Evolutionary conservation across 192 early-diverging fungal species (phyloP).

Genomic region (Coemansia sp.): DNA sequence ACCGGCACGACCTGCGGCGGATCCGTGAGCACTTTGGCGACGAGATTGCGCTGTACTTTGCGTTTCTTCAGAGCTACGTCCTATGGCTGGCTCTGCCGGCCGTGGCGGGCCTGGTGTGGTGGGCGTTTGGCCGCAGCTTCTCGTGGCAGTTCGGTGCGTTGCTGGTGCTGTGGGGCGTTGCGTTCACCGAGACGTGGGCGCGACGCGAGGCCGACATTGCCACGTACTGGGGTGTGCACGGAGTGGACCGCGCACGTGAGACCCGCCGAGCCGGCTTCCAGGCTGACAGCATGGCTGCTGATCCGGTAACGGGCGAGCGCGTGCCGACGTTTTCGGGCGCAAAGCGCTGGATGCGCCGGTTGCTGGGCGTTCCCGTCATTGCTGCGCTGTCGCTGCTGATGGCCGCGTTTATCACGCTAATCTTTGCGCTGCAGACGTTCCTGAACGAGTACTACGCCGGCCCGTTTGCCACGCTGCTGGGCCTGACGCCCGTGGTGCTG

Average conservation of each 20-base stretch:
- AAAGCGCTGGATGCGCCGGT: conserved; percentile 63
- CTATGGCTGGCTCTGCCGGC: conserved; percentile 69
- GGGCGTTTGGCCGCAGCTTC: conserved; percentile 54
- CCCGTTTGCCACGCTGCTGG: conserved; percentile 59
- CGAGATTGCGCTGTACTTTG: conserved; percentile 92
- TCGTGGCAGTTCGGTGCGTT: conserved; percentile 62
- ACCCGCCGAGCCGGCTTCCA: conserved; percentile 66
- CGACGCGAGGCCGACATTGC: conserved; percentile 70
- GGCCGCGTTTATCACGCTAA: conserved; percentile 59
- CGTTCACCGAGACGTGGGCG: conserved; percentile 81
- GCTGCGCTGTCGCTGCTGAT: conserved; percentile 56
- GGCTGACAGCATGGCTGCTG: conserved; percentile 54
- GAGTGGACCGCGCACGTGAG: conserved; percentile 40
- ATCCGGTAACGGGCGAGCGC: conserved; percentile 71
- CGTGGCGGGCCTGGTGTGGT: conserved; percentile 59
- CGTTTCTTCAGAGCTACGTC: conserved; percentile 87
- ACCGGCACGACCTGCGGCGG: conserved; percentile 62
- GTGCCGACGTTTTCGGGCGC: conserved; percentile 68
- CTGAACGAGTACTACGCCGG: conserved; percentile 79
- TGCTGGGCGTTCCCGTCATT: conserved; percentile 57
- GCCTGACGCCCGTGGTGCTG: conserved; percentile 66
- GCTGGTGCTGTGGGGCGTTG: conserved; percentile 63
- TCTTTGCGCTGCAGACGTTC: conserved; percentile 74
- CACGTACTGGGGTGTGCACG: conserved; percentile 66
- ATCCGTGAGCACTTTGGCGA: conserved; percentile 86